Conservation (phyloP, 2,329 filamentous ascomycete genomes). For the Ophiosphaerella korrae region DNA sequence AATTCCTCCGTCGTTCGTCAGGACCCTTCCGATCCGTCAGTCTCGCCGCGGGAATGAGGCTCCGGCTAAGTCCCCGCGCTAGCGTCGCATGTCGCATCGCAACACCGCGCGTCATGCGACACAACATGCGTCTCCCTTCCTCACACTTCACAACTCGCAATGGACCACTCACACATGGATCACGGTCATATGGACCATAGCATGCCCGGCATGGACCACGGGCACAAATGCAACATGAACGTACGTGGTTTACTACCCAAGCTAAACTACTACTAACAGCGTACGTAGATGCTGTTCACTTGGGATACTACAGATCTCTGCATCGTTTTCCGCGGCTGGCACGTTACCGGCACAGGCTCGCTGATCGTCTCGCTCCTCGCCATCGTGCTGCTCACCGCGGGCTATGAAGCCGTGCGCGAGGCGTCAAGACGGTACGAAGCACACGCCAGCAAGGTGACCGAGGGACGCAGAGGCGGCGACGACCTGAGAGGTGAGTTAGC, state of each 20-base stretch:
- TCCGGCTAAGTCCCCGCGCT: not conserved
- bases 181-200: constrained; percentile 63
- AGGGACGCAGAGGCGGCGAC: constrained; percentile 30
- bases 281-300: constrained; percentile 88
- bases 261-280: constrained; percentile 8
- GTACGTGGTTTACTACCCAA: constrained; percentile 56
- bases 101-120: not conserved
- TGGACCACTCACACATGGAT: constrained; percentile 55
- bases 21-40: too few species aligned
- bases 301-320: constrained; percentile 94
- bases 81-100: not conserved
- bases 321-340: constrained; percentile 94
- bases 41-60: too few species aligned
- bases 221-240: constrained; percentile 83
- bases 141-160: constrained; percentile 10
- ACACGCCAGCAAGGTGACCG: constrained; percentile 23
- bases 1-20: too few species aligned
- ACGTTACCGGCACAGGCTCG: constrained; percentile 72
- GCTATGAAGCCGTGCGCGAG: constrained; percentile 88
- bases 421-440: constrained; percentile 76
- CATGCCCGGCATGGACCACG: constrained; percentile 55
- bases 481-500: constrained; percentile 41
- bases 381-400: constrained; percentile 82
- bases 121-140: not conserved
- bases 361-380: constrained; percentile 82